Percentiles rank a stretch among this genome's conserved stretches.
Conservation (phyloP, 164 flowering plant genomes). For the Platanus orientalis region DNA sequence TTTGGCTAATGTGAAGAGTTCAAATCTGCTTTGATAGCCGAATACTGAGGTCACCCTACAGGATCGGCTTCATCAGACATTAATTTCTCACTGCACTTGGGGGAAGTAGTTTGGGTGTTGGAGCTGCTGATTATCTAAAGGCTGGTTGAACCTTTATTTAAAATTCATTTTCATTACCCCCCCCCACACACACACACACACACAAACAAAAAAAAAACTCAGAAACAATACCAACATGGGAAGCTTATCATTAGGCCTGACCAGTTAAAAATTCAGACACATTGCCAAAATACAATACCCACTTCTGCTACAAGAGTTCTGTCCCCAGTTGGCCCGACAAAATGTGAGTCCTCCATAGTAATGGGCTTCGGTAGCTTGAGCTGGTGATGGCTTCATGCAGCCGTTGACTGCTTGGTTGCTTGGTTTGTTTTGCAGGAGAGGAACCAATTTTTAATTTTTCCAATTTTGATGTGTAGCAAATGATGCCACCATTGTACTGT, state of each 20-base stretch:
- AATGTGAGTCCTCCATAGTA: no score
- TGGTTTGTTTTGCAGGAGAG: background rate
- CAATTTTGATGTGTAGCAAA: conserved; percentile 3
- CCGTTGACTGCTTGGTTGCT: background rate
- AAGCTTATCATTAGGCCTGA: background rate
- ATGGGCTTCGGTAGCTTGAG: no score
- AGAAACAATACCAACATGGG: background rate
- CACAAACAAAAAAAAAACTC: background rate
- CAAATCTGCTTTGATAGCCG: no score
- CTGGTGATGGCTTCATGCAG: background rate
- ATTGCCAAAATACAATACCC: background rate
- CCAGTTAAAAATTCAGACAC: background rate
- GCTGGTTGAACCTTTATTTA: no score
- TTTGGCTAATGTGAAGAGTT: no score
- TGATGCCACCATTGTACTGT: background rate
- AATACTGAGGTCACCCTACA: no score
- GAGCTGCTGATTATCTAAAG: no score
- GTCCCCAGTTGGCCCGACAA: background rate
- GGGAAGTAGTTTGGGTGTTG: no score
- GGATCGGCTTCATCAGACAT: no score
- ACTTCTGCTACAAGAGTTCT: background rate
- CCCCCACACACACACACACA: no score
- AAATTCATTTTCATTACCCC: no score
- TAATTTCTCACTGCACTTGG: no score
- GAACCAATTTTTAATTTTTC: background rate